phyloP scores from a whole-genome alignment of 208 protist species.

The Borovskyia barvae region DNA sequence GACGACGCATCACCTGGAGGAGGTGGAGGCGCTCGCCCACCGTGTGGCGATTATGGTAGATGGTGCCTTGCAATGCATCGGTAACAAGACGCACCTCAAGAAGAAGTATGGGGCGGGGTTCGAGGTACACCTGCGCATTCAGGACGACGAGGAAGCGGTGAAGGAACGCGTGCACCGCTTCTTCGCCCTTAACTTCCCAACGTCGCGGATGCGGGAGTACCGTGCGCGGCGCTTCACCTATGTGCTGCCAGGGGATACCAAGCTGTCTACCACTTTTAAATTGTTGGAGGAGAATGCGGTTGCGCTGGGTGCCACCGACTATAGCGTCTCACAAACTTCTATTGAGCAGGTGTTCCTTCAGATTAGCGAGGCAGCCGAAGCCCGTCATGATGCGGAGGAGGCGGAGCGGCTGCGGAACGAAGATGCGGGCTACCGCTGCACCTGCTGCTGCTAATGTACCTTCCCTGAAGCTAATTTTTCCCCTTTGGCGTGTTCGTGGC shows the following conservation, averaged over 20 bases:
- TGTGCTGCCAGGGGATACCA: conserved; percentile 27
- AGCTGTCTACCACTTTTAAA: conserved; percentile 37
- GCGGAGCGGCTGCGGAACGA: conserved; percentile 17
- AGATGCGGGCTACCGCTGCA: conserved; percentile 21
- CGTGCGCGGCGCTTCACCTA: conserved; percentile 44
- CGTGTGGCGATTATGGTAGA: conserved; percentile 77
- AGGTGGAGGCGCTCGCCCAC: conserved; percentile 85
- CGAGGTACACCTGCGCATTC: conserved; percentile 49
- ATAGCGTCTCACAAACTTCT: conserved; percentile 75
- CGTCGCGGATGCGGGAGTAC: conserved; percentile 30
- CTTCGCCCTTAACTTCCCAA: conserved; percentile 32
- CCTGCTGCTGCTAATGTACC: conserved; percentile 15
- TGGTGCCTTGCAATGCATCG: conserved; percentile 75
- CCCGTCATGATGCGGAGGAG: conserved; percentile 27
- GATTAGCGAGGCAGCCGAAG: conserved; percentile 57
- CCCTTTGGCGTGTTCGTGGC: background rate
- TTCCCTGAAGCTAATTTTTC: no score
- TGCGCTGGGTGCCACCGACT: conserved; percentile 48
- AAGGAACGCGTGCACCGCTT: conserved; percentile 25
- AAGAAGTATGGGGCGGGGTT: conserved; percentile 59
- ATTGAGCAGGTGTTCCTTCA: conserved; percentile 82
- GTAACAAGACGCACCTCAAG: conserved; percentile 70
- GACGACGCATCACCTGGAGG: conserved; percentile 93
- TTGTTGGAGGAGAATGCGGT: conserved; percentile 34
- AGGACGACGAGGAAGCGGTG: conserved; percentile 13